Evolutionary conservation across 495 filamentous ascomycete species (phyloP).

Genomic region (Neurospora africana): DNA sequence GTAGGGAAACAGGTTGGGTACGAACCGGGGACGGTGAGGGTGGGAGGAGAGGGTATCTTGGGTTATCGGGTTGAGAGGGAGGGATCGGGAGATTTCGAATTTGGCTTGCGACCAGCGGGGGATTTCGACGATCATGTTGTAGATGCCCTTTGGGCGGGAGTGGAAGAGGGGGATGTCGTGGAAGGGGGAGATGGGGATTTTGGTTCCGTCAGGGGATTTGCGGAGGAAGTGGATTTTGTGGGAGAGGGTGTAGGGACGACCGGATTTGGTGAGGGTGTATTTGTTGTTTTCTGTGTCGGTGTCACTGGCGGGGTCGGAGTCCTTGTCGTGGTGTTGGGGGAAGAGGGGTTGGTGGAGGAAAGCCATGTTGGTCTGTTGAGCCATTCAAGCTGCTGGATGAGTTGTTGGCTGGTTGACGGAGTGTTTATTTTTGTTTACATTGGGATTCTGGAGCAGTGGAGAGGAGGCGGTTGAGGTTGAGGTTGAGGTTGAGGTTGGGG

Average conservation of each 20-base stretch:
- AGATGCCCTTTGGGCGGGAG: neutral
- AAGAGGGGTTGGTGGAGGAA: neutral
- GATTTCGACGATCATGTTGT: slow-evolving; percentile 24
- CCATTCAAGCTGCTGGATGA: neutral
- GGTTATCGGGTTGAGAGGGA: slow-evolving; percentile 15
- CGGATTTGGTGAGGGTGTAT: neutral
- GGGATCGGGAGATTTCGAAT: slow-evolving; percentile 10
- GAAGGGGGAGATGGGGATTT: slow-evolving; percentile 1
- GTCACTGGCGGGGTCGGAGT: neutral
- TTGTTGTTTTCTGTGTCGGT: neutral
- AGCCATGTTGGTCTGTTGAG: neutral
- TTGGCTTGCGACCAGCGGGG: slow-evolving; percentile 22
- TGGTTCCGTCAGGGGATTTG: neutral
- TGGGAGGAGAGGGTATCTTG: slow-evolving; percentile 8
- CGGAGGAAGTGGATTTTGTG: neutral
- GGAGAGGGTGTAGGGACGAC: neutral
- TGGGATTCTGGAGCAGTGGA: neutral
- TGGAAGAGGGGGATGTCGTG: slow-evolving; percentile 1
- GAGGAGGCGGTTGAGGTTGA: neutral
- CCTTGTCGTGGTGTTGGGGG: neutral
- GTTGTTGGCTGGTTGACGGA: neutral
- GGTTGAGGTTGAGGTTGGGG: too few relatives aligned
- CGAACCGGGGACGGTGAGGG: slow-evolving; percentile 4
- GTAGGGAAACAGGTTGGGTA: slow-evolving; percentile 13
- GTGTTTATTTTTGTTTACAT: neutral